Percentiles rank a stretch among this genome's conserved stretches.
Evolutionary conservation across 108 stramenopile species (phyloP).

Genomic region (Cyclotella atomus): DNA sequence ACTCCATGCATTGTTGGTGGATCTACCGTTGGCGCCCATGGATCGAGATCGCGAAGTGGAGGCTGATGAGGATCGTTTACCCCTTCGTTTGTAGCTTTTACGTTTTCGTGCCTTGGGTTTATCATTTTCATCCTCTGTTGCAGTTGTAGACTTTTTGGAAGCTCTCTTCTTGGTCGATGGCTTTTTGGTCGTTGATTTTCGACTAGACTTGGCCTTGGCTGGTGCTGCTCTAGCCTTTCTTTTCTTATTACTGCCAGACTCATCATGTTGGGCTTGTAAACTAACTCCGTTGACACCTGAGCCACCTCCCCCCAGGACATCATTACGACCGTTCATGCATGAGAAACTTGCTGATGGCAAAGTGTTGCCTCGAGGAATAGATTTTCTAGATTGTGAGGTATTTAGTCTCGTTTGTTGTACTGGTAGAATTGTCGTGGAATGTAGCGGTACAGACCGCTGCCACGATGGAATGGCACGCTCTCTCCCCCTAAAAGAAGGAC

Average conservation of each 20-base stretch:
- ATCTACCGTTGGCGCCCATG: no score
- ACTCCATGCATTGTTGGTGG: slow-evolving; percentile 4
- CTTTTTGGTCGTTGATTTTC: neutral
- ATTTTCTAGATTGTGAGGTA: neutral
- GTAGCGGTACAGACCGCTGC: neutral
- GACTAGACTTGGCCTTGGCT: neutral
- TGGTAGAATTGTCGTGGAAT: neutral
- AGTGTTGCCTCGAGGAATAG: neutral
- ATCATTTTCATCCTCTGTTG: neutral
- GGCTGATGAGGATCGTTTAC: neutral
- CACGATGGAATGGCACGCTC: neutral
- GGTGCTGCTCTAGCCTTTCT: neutral
- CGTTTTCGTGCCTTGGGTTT: neutral
- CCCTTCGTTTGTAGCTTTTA: neutral
- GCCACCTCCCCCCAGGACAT: slow-evolving; percentile 9
- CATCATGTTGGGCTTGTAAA: neutral
- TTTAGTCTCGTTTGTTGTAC: neutral
- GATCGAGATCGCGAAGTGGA: neutral
- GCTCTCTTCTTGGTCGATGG: neutral
- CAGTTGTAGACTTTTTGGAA: neutral
- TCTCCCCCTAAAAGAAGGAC: neutral
- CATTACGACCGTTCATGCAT: slow-evolving; percentile 15
- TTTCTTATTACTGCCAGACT: no score
- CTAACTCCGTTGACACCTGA: slow-evolving; percentile 8
- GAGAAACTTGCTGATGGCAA: neutral